Conservation (phyloP, 2,329 filamentous ascomycete species). For the Claviceps pazoutovae region DNA sequence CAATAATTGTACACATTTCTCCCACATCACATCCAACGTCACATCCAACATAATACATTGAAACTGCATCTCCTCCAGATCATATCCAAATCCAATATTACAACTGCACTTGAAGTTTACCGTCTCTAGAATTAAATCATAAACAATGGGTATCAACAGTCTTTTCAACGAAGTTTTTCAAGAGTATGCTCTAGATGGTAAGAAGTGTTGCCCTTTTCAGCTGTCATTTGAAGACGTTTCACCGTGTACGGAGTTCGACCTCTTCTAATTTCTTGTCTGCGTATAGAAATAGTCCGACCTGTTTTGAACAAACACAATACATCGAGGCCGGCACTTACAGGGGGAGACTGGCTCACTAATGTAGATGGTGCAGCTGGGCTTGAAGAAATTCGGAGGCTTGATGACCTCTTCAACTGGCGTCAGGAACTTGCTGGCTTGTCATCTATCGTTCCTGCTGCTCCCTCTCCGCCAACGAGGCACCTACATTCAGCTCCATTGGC, state of each 20-base stretch:
- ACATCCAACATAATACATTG: no score
- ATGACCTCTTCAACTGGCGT: background rate
- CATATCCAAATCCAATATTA: no score
- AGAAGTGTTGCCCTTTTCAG: background rate
- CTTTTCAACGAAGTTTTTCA: no score
- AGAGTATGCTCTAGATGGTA: background rate
- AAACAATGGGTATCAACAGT: no score
- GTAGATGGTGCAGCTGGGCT: background rate
- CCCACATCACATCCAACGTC: no score
- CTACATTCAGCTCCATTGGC: background rate
- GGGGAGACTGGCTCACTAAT: constrained; percentile 4
- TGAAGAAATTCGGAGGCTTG: background rate
- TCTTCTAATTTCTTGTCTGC: background rate
- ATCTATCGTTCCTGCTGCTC: background rate
- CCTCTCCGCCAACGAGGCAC: background rate
- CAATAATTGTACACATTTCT: no score
- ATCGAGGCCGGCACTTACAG: background rate
- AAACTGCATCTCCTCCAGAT: no score
- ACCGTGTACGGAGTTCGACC: background rate
- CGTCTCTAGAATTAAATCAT: no score
- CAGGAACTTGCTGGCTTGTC: background rate
- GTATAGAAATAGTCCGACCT: background rate
- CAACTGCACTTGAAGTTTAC: no score
- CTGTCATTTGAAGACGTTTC: background rate
- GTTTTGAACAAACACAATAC: background rate